These are phyloP conservation scores for Sphaerosporella brunnea DNA, from an alignment of 495 filamentous ascomycete species.

Conservation along the genomic window DNA sequence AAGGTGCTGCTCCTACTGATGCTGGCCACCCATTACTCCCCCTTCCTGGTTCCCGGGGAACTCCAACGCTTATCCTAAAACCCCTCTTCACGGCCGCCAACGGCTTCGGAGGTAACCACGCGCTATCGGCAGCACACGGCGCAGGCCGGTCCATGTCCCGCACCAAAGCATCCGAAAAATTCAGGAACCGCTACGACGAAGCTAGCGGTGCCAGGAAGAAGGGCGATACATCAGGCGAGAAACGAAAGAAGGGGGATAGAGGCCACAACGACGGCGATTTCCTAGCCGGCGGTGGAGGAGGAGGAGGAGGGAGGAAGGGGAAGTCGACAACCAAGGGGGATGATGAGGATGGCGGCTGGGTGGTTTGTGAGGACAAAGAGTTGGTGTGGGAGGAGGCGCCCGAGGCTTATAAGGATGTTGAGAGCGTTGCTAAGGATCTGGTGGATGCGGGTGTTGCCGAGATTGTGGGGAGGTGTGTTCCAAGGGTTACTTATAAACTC, in stretches of 20 bases:
- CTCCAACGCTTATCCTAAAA: conserved; percentile 27
- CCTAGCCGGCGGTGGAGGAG: conserved; percentile 2
- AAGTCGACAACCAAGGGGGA: too few relatives aligned
- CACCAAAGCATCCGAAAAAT: conserved; percentile 16
- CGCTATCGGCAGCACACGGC: conserved; percentile 28
- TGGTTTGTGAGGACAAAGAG: conserved; percentile 29
- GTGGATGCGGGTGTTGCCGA: conserved; percentile 22
- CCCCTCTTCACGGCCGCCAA: conserved; percentile 21
- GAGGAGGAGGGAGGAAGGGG: conserved; percentile 9
- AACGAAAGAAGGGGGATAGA: conserved; percentile 6
- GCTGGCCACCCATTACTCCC: conserved; percentile 23
- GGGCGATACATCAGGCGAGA: conserved; percentile 6
- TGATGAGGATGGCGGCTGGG: conserved; percentile 25
- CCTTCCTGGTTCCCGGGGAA: conserved; percentile 28
- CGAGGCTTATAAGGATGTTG: conserved; percentile 30
- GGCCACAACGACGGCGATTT: conserved; percentile 13
- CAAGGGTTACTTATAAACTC: conserved; percentile 30
- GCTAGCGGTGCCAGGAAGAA: conserved; percentile 5
- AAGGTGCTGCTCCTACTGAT: conserved; percentile 27
- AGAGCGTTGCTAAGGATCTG: conserved; percentile 27
- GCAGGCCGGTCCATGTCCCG: conserved; percentile 28
- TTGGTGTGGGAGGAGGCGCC: conserved; percentile 30
- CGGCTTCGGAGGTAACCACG: conserved; percentile 20
- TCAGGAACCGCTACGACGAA: not conserved
- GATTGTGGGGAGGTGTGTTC: conserved; percentile 26